Percentiles rank a stretch among this genome's conserved stretches.
Conservation (phyloP, 768 basidiomycete species). For the Auricularia heimuer region DNA sequence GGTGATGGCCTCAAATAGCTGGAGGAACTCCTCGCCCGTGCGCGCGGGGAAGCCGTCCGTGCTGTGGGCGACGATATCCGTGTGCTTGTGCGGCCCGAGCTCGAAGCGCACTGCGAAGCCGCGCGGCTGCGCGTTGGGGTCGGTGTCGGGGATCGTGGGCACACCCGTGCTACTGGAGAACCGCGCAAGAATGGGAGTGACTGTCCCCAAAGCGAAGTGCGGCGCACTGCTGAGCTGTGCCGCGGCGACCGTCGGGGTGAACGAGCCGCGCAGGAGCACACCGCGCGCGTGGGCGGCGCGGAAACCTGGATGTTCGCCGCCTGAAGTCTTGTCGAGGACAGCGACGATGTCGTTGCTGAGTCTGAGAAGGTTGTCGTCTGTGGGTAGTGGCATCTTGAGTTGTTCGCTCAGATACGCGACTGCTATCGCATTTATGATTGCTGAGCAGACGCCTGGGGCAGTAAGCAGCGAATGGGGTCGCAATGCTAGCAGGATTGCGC, state of each 20-base stretch:
- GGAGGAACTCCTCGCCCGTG: slow-evolving; percentile 11
- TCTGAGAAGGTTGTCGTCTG: no score
- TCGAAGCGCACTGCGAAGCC: slow-evolving; percentile 12
- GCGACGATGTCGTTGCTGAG: neutral
- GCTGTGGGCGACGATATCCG: slow-evolving; percentile 15
- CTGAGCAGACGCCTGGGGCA: no score
- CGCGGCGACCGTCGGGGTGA: slow-evolving; percentile 10
- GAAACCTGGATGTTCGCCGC: neutral
- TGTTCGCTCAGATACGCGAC: no score
- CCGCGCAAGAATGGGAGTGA: slow-evolving; percentile 4
- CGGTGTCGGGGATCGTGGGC: slow-evolving; percentile 12
- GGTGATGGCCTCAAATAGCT: slow-evolving; percentile 9
- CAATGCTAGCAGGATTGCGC: no score
- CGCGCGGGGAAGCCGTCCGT: slow-evolving; percentile 11
- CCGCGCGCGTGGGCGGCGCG: slow-evolving; percentile 11
- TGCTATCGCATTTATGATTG: no score
- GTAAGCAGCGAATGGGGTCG: no score
- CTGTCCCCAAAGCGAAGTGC: slow-evolving; percentile 6
- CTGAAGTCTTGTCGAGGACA: neutral
- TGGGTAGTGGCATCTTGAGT: no score
- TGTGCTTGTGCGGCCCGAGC: slow-evolving; percentile 8
- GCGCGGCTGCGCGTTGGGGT: slow-evolving; percentile 12
- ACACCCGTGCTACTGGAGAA: slow-evolving; percentile 13
- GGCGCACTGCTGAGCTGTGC: slow-evolving; percentile 6
- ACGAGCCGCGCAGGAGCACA: slow-evolving; percentile 7